A percentile compares a stretch with the other conserved stretches of the same genome.
Conservation (phyloP, 495 filamentous ascomycete species). For the Apiosordaria backusii region DNA sequence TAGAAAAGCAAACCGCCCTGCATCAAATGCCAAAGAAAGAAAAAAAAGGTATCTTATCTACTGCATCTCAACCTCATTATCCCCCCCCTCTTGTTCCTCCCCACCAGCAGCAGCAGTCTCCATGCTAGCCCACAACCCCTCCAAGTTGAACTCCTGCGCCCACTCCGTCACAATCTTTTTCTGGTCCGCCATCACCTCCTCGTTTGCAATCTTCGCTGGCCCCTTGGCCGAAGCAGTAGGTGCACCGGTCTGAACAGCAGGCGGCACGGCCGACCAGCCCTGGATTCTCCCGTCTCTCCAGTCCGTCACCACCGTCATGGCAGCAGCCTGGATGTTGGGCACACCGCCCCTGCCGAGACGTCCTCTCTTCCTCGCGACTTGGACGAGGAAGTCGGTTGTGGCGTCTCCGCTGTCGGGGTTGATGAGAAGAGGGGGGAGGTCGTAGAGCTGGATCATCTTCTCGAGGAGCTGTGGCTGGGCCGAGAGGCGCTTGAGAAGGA, state of each 20-base stretch:
- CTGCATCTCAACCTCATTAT: slow-evolving; percentile 33
- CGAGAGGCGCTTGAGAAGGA: slow-evolving; percentile 76
- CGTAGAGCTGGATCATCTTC: slow-evolving; percentile 78
- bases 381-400: slow-evolving; percentile 89
- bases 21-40: slow-evolving; percentile 1
- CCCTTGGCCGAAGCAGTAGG: slow-evolving; percentile 25
- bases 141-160: slow-evolving; percentile 93
- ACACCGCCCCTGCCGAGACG: slow-evolving; percentile 85
- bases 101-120: slow-evolving; percentile 25
- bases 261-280: slow-evolving; percentile 80
- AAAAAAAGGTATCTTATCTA: slow-evolving; percentile 15
- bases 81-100: slow-evolving; percentile 15
- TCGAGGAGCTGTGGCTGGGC: slow-evolving; percentile 64
- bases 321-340: slow-evolving; percentile 82
- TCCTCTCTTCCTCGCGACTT: slow-evolving; percentile 90
- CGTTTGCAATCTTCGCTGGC: slow-evolving; percentile 24
- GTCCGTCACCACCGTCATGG: slow-evolving; percentile 89
- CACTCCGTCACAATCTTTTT: slow-evolving; percentile 89
- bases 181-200: slow-evolving; percentile 55
- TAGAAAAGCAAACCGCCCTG: background rate
- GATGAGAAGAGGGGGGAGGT: slow-evolving; percentile 70
- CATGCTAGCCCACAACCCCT: slow-evolving; percentile 80
- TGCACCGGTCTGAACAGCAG: slow-evolving; percentile 48
- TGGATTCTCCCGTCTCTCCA: slow-evolving; percentile 95
- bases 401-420: slow-evolving; percentile 58